These are phyloP conservation scores for Phytophthora sansomeana DNA, from an alignment of 352 stramenopile species.

Conservation along the genomic window DNA sequence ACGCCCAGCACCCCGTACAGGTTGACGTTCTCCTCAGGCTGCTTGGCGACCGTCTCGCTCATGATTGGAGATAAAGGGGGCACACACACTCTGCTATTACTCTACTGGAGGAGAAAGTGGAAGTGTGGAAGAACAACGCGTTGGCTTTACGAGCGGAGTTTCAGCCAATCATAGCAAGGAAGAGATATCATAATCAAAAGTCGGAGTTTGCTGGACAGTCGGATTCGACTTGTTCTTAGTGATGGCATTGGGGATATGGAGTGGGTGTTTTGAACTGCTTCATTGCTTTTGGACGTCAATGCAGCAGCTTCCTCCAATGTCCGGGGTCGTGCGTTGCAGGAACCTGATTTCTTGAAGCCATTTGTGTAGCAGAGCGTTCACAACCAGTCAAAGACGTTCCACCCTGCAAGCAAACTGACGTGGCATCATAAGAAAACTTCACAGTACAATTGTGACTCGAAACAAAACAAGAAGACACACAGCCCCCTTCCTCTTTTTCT, in stretches of 20 bases:
- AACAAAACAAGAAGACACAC: slow-evolving; percentile 52
- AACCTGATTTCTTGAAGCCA: slow-evolving; percentile 37
- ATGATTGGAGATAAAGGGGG: slow-evolving; percentile 35
- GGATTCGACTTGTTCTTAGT: no score
- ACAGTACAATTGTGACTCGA: neutral
- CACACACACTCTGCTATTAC: neutral
- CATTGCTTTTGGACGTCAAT: neutral
- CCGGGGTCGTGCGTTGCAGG: slow-evolving; percentile 1
- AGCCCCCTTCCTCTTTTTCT: slow-evolving; percentile 40
- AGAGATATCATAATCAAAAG: no score
- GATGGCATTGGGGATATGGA: no score
- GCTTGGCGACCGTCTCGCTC: slow-evolving; percentile 59
- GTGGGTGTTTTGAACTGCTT: neutral
- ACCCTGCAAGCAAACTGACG: slow-evolving; percentile 3
- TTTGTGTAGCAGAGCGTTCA: slow-evolving; percentile 11
- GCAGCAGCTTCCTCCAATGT: neutral
- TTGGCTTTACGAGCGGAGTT: slow-evolving; percentile 14
- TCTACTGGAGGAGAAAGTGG: slow-evolving; percentile 24
- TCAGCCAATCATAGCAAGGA: neutral
- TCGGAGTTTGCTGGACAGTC: no score
- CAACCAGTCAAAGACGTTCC: slow-evolving; percentile 27
- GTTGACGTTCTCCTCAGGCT: slow-evolving; percentile 71
- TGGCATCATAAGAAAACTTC: neutral
- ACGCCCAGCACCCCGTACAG: slow-evolving; percentile 92
- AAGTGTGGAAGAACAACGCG: slow-evolving; percentile 30